phyloP scores from a whole-genome alignment of 2,329 filamentous ascomycete genomes.

The Trichoderma sp. region DNA sequence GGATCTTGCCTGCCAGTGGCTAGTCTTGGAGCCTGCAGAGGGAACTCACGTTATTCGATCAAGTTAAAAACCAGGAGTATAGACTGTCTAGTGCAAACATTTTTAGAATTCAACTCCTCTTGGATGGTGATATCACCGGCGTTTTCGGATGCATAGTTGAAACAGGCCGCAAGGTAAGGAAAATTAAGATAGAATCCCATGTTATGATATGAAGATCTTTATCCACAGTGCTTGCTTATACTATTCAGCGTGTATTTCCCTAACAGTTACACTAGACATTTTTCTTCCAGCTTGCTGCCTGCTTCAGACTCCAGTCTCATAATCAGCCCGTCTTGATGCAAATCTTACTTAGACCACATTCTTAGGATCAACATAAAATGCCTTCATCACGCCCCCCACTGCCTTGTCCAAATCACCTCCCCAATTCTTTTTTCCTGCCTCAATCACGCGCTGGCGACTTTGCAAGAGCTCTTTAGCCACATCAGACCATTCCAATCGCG shows the following conservation, averaged over 20 bases:
- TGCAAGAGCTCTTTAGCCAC: conserved; percentile 7
- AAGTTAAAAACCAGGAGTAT: background rate
- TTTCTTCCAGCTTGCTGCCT: background rate
- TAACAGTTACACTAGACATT: background rate
- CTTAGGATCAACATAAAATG: background rate
- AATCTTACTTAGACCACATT: background rate
- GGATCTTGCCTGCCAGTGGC: conserved; percentile 80
- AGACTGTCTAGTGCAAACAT: background rate
- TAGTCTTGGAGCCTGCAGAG: conserved; percentile 83
- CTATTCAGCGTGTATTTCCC: background rate
- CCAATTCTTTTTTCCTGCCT: conserved; percentile 13
- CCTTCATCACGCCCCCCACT: background rate
- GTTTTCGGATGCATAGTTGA: background rate
- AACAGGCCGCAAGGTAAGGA: background rate
- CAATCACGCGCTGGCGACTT: conserved; percentile 12
- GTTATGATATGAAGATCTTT: background rate
- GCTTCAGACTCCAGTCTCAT: background rate
- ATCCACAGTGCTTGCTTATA: background rate
- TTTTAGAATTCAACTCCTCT: conserved; percentile 1
- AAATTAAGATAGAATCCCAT: background rate
- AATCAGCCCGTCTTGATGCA: background rate
- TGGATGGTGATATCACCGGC: background rate
- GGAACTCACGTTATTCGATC: conserved; percentile 56
- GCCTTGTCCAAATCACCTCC: conserved; percentile 7
- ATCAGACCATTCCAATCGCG: conserved; percentile 8